These are phyloP conservation scores for Hypoxylon perforatum DNA, from an alignment of 495 filamentous ascomycete genomes.

Conservation along the genomic window DNA sequence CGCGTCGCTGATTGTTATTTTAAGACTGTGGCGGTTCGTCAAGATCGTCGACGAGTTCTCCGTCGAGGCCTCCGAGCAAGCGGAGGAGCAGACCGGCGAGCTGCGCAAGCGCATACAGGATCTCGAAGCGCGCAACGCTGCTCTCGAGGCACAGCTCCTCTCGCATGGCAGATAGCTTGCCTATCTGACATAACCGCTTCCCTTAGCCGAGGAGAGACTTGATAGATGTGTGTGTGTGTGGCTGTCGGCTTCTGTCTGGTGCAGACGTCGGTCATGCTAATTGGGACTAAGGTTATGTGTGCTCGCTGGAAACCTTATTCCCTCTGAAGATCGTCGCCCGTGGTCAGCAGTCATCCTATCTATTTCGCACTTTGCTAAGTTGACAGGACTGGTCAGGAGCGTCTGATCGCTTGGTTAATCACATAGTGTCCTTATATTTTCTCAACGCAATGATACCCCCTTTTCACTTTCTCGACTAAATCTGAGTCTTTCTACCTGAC, in stretches of 20 bases:
- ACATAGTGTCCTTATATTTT: not conserved
- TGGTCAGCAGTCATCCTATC: slow-evolving; percentile 2
- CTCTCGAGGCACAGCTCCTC: slow-evolving; percentile 55
- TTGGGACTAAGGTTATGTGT: slow-evolving; percentile 33
- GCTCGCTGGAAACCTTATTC: slow-evolving; percentile 22
- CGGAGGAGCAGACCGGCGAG: slow-evolving; percentile 49
- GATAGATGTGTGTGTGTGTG: too few relatives aligned
- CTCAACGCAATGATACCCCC: slow-evolving; percentile 19
- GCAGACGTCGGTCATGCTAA: slow-evolving; percentile 14
- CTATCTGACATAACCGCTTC: too few relatives aligned
- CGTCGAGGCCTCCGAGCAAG: slow-evolving; percentile 66
- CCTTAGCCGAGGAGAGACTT: slow-evolving; percentile 34
- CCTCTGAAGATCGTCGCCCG: not conserved
- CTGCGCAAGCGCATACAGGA: slow-evolving; percentile 54
- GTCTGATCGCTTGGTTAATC: not conserved
- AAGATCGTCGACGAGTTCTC: slow-evolving; percentile 74
- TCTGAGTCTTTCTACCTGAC: not conserved
- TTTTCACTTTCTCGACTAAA: slow-evolving; percentile 7
- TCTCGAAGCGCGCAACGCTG: slow-evolving; percentile 59
- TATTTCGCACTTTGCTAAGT: slow-evolving; percentile 14
- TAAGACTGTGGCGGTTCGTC: slow-evolving; percentile 75
- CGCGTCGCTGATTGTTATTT: slow-evolving; percentile 69
- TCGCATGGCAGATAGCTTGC: slow-evolving; percentile 29
- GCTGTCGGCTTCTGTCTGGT: not conserved
- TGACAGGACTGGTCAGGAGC: not conserved